Percentiles rank a stretch among this genome's conserved stretches.
phyloP scores from a whole-genome alignment of 768 basidiomycete species.

The Lactarius hatsudake region DNA sequence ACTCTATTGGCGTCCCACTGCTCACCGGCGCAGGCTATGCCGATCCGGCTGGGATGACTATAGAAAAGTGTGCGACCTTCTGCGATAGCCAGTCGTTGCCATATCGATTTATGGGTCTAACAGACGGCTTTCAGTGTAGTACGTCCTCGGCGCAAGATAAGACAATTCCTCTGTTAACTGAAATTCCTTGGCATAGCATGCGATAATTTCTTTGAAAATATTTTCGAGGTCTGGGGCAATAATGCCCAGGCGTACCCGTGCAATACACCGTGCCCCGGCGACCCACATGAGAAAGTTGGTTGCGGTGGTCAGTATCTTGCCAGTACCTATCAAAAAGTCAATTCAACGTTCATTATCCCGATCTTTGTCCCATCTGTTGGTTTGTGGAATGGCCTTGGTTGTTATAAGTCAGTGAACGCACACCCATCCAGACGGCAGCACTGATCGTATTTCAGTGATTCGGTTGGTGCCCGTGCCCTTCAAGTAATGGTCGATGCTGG shows the following conservation, averaged over 20 bases:
- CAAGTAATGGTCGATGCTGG: conserved; percentile 35
- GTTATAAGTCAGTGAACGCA: conserved; percentile 52
- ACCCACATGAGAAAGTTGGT: conserved; percentile 54
- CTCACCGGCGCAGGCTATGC: conserved; percentile 48
- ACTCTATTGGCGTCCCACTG: conserved; percentile 33
- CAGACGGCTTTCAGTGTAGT: conserved; percentile 64
- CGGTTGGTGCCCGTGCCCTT: conserved; percentile 35
- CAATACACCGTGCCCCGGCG: conserved; percentile 57
- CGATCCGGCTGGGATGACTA: conserved; percentile 57
- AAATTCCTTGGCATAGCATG: not conserved
- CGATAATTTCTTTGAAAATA: conserved; percentile 39
- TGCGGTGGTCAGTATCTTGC: conserved; percentile 44
- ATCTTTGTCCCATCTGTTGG: conserved; percentile 52
- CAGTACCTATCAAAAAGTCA: conserved; percentile 56
- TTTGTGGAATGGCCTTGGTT: conserved; percentile 67
- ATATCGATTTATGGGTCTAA: conserved; percentile 65
- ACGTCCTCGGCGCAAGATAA: conserved; percentile 1
- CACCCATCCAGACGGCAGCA: not conserved
- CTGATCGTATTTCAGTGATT: conserved; percentile 33
- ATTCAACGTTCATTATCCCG: conserved; percentile 47
- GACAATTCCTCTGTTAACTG: not conserved
- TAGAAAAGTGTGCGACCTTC: conserved; percentile 45
- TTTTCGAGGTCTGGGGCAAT: conserved; percentile 38
- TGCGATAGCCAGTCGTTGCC: conserved; percentile 37
- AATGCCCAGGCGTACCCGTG: conserved; percentile 53